These are phyloP conservation scores for Lachnum nothofagi DNA, from an alignment of 2,329 filamentous ascomycete species.

Conservation along the genomic window DNA sequence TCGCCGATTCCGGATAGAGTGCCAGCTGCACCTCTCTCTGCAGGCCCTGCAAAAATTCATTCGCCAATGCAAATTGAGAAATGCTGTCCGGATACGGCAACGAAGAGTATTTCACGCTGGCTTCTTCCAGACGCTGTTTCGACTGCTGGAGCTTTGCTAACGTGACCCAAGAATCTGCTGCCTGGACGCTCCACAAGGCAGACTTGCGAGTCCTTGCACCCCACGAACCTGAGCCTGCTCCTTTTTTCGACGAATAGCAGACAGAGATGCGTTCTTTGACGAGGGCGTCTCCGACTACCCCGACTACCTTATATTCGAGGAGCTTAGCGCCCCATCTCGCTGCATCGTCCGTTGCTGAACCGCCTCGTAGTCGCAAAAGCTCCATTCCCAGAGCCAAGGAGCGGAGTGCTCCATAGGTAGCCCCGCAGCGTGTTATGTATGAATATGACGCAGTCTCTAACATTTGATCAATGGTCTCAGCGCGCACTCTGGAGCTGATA, in stretches of 20 bases:
- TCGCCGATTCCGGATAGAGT: slow-evolving; percentile 28
- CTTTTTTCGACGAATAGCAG: slow-evolving; percentile 72
- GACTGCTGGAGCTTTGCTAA: slow-evolving; percentile 74
- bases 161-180: slow-evolving; percentile 76
- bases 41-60: slow-evolving; percentile 48
- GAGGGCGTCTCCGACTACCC: slow-evolving; percentile 71
- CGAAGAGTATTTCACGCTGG: slow-evolving; percentile 50
- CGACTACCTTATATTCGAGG: slow-evolving; percentile 72
- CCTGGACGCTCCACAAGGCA: slow-evolving; percentile 80
- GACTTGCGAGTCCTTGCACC: slow-evolving; percentile 76
- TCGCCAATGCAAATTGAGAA: slow-evolving; percentile 46
- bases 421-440: slow-evolving; percentile 78
- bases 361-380: slow-evolving; percentile 73
- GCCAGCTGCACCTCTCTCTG: slow-evolving; percentile 36
- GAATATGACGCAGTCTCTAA: slow-evolving; percentile 89
- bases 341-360: slow-evolving; percentile 76
- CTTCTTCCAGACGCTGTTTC: slow-evolving; percentile 69
- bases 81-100: slow-evolving; percentile 49
- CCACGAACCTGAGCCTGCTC: slow-evolving; percentile 60
- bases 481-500: slow-evolving; percentile 67
- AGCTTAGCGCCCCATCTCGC: slow-evolving; percentile 78
- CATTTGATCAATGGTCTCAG: slow-evolving; percentile 79
- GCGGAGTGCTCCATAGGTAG: slow-evolving; percentile 74
- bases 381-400: slow-evolving; percentile 73
- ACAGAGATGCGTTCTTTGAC: slow-evolving; percentile 80